Evolutionary conservation across 371 early-diverging fungal species (phyloP).

Genomic region (Vairimorpha necatrix): DNA sequence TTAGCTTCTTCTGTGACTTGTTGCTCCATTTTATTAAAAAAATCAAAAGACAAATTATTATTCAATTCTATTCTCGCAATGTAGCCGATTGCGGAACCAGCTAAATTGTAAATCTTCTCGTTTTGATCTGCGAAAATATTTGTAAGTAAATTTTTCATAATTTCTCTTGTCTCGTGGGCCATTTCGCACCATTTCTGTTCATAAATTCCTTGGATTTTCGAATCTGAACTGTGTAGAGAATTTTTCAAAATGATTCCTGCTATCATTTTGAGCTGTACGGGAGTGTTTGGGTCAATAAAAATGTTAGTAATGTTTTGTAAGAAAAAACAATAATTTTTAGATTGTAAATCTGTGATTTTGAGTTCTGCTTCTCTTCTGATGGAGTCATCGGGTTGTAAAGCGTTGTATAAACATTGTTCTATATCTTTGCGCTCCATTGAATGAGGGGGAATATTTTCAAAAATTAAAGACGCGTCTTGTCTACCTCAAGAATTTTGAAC

Average conservation of each 20-base stretch:
- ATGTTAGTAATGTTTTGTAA: constrained; percentile 18
- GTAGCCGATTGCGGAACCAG: constrained; percentile 18
- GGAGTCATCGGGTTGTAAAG: constrained; percentile 7
- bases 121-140: neutral
- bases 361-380: constrained; percentile 23
- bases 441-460: no score
- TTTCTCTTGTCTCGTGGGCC: neutral
- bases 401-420: constrained; percentile 23
- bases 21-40: constrained; percentile 28
- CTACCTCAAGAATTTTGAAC: no score
- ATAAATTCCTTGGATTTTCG: constrained; percentile 11
- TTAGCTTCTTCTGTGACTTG: neutral
- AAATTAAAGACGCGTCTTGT: no score
- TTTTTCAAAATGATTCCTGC: constrained; percentile 51
- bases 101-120: constrained; percentile 5
- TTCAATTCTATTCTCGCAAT: constrained; percentile 52
- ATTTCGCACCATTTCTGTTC: constrained; percentile 34
- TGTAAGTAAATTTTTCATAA: neutral
- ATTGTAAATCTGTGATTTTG: constrained; percentile 19
- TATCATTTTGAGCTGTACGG: constrained; percentile 18
- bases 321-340: constrained; percentile 23
- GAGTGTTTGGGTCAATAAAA: constrained; percentile 13
- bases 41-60: neutral
- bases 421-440: constrained; percentile 34
- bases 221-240: constrained; percentile 36